Base-by-base conservation (phyloP, 2,329 filamentous ascomycete genomes). In the Claviceps quebecensis region DNA sequence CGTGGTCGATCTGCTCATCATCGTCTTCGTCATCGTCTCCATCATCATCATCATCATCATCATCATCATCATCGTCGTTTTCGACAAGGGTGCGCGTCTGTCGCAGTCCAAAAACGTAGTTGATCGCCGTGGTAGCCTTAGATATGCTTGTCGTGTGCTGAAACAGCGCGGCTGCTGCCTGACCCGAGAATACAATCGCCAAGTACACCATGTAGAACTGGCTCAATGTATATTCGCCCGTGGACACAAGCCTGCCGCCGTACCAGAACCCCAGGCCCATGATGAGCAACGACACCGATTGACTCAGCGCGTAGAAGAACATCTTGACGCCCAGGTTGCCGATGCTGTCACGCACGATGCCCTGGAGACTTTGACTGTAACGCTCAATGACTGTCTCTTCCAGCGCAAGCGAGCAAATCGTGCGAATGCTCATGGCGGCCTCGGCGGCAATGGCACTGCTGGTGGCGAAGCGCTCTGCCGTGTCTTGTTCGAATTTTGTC, bases 121-220 rank as follows among this genome's bases (percentile, higher is more conserved):
- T 75, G 38, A 72, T 72, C 4, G 72, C 70, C 1, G 64, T 61
- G 36, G 66, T 63, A 0, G 72, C 74, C 56, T 75, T 75, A 50
- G 72, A 76, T 50, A 80, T 69, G 55, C 70, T 75, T 4, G 73
- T 74, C 2, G 69, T 69, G 56, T 74, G 72, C 45, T 73, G 65
- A 57, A 73, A 73, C n/a, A 73, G 4, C 2, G 45, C 41, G 6
- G 43, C 49, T 2, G 69, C 65, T 5, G 69, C 64, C 64, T 73
- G 65, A 4, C 66, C 69, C 0, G 69, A 69, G 54, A 70, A 72
- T 70, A 77, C 62, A 13, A 75, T 64, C n/a, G 73, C 70, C 53
- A 75, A 69, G 58, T 77, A 77, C 34, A 75, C 69, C 40, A 71
- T 65, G 57, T 76, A 76, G 59, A 76, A 77, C 46, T 73, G 66